phyloP scores from a whole-genome alignment of 208 protist genomes.

The Wallacemonas sp. region DNA sequence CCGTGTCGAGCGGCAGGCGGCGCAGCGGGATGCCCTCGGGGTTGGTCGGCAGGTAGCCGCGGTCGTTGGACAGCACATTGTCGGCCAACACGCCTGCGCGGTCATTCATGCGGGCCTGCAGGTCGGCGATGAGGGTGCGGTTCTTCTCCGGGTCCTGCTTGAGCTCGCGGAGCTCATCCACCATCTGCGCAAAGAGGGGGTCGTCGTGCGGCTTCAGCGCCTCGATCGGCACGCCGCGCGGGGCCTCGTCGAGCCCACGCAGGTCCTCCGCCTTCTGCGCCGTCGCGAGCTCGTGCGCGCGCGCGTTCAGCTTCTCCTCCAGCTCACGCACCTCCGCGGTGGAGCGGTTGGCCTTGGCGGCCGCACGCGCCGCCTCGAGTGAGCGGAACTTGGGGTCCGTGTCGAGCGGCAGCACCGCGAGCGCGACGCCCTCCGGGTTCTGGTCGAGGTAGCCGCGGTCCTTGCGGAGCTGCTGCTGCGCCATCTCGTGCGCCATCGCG shows the following conservation, averaged over 20 bases:
- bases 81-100: slow-evolving; percentile 64
- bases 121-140: slow-evolving; percentile 24
- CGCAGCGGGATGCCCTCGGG: slow-evolving; percentile 56
- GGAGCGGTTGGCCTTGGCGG: slow-evolving; percentile 53
- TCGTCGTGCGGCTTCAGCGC: slow-evolving; percentile 65
- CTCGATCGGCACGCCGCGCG: slow-evolving; percentile 48
- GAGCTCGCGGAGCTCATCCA: slow-evolving; percentile 52
- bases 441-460: slow-evolving; percentile 68
- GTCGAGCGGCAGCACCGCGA: slow-evolving; percentile 65
- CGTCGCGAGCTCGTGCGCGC: slow-evolving; percentile 58
- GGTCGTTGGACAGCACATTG: slow-evolving; percentile 52
- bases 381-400: slow-evolving; percentile 53
- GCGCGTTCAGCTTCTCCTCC: slow-evolving; percentile 71
- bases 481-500: slow-evolving; percentile 50
- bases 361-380: slow-evolving; percentile 62
- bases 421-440: slow-evolving; percentile 58
- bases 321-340: slow-evolving; percentile 43
- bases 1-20: slow-evolving; percentile 61
- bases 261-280: slow-evolving; percentile 63
- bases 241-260: slow-evolving; percentile 38
- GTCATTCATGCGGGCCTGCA: slow-evolving; percentile 69
- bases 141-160: slow-evolving; percentile 34
- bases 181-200: slow-evolving; percentile 49
- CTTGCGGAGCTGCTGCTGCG: slow-evolving; percentile 46
- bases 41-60: slow-evolving; percentile 55